Conservation (phyloP, 2,329 filamentous ascomycete species). For the Anisogramma anomala region DNA sequence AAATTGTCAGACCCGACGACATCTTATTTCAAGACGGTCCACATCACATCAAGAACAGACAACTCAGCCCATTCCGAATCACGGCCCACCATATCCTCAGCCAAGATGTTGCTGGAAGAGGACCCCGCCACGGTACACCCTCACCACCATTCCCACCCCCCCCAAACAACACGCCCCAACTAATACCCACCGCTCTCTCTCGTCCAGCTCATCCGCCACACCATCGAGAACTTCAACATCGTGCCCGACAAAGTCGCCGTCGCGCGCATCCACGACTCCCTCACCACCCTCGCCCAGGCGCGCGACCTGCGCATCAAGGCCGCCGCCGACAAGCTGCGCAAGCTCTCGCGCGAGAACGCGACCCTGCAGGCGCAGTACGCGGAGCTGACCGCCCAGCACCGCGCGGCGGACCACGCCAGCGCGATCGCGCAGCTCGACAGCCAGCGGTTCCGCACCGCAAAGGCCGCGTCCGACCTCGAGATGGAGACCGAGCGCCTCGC, state of each 20-base stretch:
- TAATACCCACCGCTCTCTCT: neutral
- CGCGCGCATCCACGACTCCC: conserved; percentile 70
- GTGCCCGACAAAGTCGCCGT: conserved; percentile 76
- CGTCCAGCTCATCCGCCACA: conserved; percentile 74
- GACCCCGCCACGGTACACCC: conserved; percentile 65
- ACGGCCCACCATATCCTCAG: too few species aligned
- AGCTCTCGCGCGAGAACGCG: conserved; percentile 63
- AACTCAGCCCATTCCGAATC: neutral
- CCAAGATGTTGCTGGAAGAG: conserved; percentile 85
- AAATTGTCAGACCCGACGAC: neutral
- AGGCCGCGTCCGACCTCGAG: conserved; percentile 77
- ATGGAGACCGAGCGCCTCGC: conserved; percentile 90
- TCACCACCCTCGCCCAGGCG: conserved; percentile 72
- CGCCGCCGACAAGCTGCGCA: conserved; percentile 54
- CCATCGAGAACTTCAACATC: conserved; percentile 91
- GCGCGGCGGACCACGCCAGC: conserved; percentile 66
- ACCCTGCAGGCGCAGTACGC: conserved; percentile 65
- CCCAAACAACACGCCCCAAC: neutral
- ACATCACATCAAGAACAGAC: too few species aligned
- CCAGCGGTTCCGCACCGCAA: conserved; percentile 89
- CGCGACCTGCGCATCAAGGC: conserved; percentile 67
- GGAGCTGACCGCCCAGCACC: conserved; percentile 64
- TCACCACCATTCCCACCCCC: neutral
- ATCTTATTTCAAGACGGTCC: too few species aligned
- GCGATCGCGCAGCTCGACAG: conserved; percentile 82